Evolutionary conservation across 2,329 filamentous ascomycete species (phyloP).

Genomic region (Zymoseptoria brevis): DNA sequence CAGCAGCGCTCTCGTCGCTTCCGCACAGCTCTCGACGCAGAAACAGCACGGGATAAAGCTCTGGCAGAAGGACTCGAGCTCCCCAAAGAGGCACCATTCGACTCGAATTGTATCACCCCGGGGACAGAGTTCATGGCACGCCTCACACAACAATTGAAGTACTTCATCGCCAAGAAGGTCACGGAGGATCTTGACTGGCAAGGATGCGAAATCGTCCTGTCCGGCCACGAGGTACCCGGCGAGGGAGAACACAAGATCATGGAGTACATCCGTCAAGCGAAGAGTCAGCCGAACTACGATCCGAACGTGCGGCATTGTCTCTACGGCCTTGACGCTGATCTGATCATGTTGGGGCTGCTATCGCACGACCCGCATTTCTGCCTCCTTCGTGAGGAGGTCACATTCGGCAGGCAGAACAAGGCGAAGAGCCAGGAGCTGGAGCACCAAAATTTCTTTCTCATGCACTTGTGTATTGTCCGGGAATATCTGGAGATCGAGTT

Average conservation of each 20-base stretch:
- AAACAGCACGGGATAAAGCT: conserved; percentile 85
- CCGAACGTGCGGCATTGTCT: conserved; percentile 92
- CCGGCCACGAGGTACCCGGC: conserved; percentile 93
- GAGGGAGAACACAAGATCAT: conserved; percentile 99
- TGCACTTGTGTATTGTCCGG: conserved; percentile 94
- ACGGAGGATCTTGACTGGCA: conserved; percentile 97
- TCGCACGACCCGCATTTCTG: conserved; percentile 99
- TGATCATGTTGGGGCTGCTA: conserved; percentile 96
- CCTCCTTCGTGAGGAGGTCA: conserved; percentile 92
- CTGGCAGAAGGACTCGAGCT: conserved; percentile 81
- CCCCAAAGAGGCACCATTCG: conserved; percentile 90
- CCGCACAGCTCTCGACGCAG: conserved; percentile 83
- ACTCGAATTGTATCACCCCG: conserved; percentile 98
- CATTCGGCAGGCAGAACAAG: conserved; percentile 81
- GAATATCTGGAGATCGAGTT: conserved; percentile 97
- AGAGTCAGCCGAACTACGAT: conserved; percentile 88
- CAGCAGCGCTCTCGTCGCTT: conserved; percentile 95
- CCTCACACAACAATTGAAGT: conserved; percentile 85
- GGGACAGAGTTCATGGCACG: conserved; percentile 98
- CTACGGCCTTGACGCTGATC: conserved; percentile 91
- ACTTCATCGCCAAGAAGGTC: conserved; percentile 98
- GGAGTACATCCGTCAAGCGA: conserved; percentile 98
- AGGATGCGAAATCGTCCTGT: conserved; percentile 89
- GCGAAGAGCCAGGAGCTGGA: conserved; percentile 92
- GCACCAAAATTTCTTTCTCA: conserved; percentile 96